Evolutionary conservation across 768 basidiomycete species (phyloP).

Genomic region (Solioccasus polychromus): DNA sequence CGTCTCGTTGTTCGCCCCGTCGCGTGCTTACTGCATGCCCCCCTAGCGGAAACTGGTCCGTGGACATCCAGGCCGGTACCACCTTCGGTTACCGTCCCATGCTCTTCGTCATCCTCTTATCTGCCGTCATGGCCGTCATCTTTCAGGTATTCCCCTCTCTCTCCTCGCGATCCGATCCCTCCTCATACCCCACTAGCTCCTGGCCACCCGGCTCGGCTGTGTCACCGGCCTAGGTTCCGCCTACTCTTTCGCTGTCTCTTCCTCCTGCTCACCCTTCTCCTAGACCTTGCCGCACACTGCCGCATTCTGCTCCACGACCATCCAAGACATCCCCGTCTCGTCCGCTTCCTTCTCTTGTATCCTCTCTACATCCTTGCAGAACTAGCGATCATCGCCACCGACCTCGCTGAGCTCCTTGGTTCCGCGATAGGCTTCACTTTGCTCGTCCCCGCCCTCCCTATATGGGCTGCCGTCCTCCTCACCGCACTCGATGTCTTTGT

Average conservation of each 20-base stretch:
- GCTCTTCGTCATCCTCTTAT: constrained; percentile 44
- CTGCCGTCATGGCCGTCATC: constrained; percentile 43
- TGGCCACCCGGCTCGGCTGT: constrained; percentile 43
- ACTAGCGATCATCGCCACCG: constrained; percentile 54
- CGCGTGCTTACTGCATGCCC: too few relatives aligned
- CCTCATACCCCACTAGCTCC: constrained; percentile 18
- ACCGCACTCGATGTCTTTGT: constrained; percentile 49
- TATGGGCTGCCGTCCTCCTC: constrained; percentile 48
- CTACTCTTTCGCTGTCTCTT: background rate
- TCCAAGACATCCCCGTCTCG: constrained; percentile 35
- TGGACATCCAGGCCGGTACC: constrained; percentile 42
- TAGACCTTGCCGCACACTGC: constrained; percentile 48
- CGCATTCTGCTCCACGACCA: constrained; percentile 46
- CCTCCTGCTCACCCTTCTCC: background rate
- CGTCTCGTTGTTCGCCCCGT: too few relatives aligned
- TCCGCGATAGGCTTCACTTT: constrained; percentile 57
- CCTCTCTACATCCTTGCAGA: constrained; percentile 45
- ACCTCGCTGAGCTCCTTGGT: constrained; percentile 59
- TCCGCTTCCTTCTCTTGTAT: constrained; percentile 41
- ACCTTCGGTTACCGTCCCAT: constrained; percentile 44
- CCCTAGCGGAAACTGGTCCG: constrained; percentile 40
- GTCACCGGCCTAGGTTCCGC: constrained; percentile 25
- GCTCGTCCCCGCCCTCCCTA: constrained; percentile 46
- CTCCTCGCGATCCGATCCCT: background rate
- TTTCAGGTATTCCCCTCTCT: constrained; percentile 30